Percentiles rank a stretch among this genome's conserved stretches.
Evolutionary conservation across 495 filamentous ascomycete species (phyloP).

Genomic region (Schizothecium vesticola): DNA sequence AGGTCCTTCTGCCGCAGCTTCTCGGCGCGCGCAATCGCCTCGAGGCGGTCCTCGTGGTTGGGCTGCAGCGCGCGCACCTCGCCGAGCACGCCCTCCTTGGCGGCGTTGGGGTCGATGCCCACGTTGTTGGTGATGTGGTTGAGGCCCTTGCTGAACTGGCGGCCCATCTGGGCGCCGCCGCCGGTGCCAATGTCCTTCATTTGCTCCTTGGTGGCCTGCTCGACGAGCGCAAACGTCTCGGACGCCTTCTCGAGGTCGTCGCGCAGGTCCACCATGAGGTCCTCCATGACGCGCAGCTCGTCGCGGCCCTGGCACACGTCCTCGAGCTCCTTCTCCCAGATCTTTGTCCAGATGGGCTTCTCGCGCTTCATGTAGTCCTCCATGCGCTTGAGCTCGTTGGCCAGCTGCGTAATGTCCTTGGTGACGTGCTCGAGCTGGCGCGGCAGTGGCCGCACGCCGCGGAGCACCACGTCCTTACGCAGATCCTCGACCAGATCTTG

Average conservation of each 20-base stretch:
- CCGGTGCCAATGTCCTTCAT: slow-evolving; percentile 60
- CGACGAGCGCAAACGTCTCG: slow-evolving; percentile 88
- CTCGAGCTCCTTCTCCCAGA: slow-evolving; percentile 95
- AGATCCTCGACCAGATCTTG: slow-evolving; percentile 96
- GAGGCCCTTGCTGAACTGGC: slow-evolving; percentile 54
- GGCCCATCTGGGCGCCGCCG: slow-evolving; percentile 25
- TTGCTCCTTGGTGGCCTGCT: slow-evolving; percentile 94
- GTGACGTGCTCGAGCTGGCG: slow-evolving; percentile 81
- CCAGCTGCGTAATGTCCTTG: slow-evolving; percentile 76
- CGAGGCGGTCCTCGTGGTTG: slow-evolving; percentile 86
- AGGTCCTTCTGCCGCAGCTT: slow-evolving; percentile 82
- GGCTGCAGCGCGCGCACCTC: slow-evolving; percentile 93
- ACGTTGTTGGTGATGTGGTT: slow-evolving; percentile 51
- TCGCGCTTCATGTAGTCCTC: slow-evolving; percentile 84
- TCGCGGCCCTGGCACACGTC: slow-evolving; percentile 92
- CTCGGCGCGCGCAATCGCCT: slow-evolving; percentile 94
- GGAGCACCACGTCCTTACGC: slow-evolving; percentile 90
- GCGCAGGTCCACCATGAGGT: slow-evolving; percentile 82
- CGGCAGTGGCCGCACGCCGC: slow-evolving; percentile 89
- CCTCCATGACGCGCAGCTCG: slow-evolving; percentile 89
- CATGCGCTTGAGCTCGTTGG: slow-evolving; percentile 89
- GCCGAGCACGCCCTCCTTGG: slow-evolving; percentile 84
- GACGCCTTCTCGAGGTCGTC: slow-evolving; percentile 92
- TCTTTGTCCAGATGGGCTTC: slow-evolving; percentile 95
- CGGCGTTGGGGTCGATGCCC: slow-evolving; percentile 65